phyloP scores from a whole-genome alignment of 371 early-diverging fungal genomes.

The Sporodiniella umbellata region DNA sequence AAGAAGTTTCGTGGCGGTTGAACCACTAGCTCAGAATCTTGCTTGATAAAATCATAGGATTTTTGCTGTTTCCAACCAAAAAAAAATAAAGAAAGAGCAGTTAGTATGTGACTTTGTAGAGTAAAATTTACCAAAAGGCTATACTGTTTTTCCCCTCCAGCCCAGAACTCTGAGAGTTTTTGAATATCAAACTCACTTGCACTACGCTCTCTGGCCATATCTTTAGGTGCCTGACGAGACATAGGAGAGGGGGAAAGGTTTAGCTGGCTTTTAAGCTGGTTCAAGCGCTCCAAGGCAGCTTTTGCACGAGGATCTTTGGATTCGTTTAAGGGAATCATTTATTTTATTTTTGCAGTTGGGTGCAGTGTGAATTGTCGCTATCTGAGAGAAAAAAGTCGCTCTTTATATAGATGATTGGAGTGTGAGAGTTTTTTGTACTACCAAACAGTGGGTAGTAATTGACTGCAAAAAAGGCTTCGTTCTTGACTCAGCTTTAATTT shows the following conservation, averaged over 20 bases:
- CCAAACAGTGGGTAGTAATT: no score
- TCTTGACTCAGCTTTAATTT: no score
- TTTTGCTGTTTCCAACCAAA: no score
- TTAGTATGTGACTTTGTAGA: no score
- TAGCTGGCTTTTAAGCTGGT: constrained; percentile 34
- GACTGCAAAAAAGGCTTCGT: no score
- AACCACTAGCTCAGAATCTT: constrained; percentile 58
- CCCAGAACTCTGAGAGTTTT: constrained; percentile 43
- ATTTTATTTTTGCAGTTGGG: no score
- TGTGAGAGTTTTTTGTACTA: no score
- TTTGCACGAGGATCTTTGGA: constrained; percentile 26
- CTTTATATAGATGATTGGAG: no score
- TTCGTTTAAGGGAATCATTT: constrained; percentile 6
- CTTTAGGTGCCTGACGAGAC: constrained; percentile 39
- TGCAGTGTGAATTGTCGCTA: no score
- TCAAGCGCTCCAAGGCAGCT: constrained; percentile 31
- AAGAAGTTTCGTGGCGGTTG: constrained; percentile 53
- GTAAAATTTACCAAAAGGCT: neutral
- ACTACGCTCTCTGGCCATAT: constrained; percentile 46
- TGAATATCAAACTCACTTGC: constrained; percentile 55
- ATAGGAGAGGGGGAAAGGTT: constrained; percentile 35
- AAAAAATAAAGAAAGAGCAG: no score
- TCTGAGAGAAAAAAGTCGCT: no score
- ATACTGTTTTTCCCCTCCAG: constrained; percentile 52
- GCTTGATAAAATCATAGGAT: constrained; percentile 51